Evolutionary conservation across 306 rosid genomes (phyloP), one percentile per base, ranked within the genome.

Genomic region (Quercus ilex): DNA sequence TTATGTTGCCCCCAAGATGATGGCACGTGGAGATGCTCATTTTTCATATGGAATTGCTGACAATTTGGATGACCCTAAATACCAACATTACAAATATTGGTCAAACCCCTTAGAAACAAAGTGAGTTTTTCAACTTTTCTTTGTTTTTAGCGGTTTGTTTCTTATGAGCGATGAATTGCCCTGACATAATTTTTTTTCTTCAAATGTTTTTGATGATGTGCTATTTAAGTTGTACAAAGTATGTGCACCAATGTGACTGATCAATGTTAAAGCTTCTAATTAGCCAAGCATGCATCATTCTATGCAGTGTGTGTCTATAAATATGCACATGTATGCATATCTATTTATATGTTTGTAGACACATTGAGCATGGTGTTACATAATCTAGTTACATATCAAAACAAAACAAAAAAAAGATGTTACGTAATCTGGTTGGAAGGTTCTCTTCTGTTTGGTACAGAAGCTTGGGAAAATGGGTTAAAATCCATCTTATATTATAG

Each of bases 31-130:
- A 68, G 88, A 73, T 77, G 88, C 85, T 78, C 94, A 92, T 87
- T 92, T 88, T 87, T 92, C 97, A 5, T 69, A 88, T 58, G 97
- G 93, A 76, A 88, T 92, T 81, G 97, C 97, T 9, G 90, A 88
- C 78, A 79, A 92, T 87, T 86, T 92, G 86, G 91, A 88, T 72
- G 94, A 92, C 79, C 82, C 84, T 13, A 90, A 87, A 86, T 92
- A 92, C 80, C 71, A 88, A 51, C 94, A 92, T 83, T 90, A 88
- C 83, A 92, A 87, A 82, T 92, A 90, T 72, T 92, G 97, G 97
- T 92, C 97, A 30, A 92, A 89, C 76, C 97, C 97, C 38, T 81
- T 92, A 62, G 97, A 92, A 90, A 90, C 97, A 77, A 88, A 60
- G 97, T 87, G 83, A 88, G 92, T 18, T 68, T 81, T 79, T 80